phyloP scores from a whole-genome alignment of 352 stramenopile genomes.

The Phytopythium helicoides region DNA sequence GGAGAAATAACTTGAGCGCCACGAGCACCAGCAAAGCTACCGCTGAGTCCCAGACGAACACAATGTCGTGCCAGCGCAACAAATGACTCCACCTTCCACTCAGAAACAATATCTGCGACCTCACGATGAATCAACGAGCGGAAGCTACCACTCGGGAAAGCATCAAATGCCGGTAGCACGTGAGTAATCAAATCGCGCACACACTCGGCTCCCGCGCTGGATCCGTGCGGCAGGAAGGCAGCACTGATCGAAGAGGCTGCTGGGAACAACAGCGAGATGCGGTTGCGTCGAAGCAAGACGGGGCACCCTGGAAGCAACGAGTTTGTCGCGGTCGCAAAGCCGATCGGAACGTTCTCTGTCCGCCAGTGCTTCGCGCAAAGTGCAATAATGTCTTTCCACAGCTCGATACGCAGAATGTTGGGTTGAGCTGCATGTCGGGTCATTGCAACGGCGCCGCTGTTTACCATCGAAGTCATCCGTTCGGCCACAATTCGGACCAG shows the following conservation, averaged over 20 bases:
- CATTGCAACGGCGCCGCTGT: conserved; percentile 10
- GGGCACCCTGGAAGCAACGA: conserved; percentile 50
- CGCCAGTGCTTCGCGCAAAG: conserved; percentile 74
- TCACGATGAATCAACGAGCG: conserved; percentile 64
- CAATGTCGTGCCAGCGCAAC: conserved; percentile 63
- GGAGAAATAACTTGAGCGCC: conserved; percentile 6
- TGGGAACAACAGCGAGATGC: conserved; percentile 62
- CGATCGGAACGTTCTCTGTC: conserved; percentile 64
- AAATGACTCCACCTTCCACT: conserved; percentile 71
- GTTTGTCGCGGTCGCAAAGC: conserved; percentile 48
- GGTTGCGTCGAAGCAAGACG: conserved; percentile 65
- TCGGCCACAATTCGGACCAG: conserved; percentile 51
- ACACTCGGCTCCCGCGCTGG: conserved; percentile 30
- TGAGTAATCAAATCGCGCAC: conserved; percentile 46
- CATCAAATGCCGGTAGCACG: conserved; percentile 64
- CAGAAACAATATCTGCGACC: conserved; percentile 44
- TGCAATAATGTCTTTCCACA: conserved; percentile 67
- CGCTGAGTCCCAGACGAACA: conserved; percentile 42
- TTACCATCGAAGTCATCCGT: conserved; percentile 24
- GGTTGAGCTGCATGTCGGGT: conserved; percentile 20
- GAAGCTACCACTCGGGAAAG: conserved; percentile 57
- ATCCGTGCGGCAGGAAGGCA: conserved; percentile 39
- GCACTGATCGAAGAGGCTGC: conserved; percentile 48
- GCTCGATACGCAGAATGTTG: conserved; percentile 35
- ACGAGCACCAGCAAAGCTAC: conserved; percentile 1